These are phyloP conservation scores for Penicillium sp. DNA, from an alignment of 2,329 filamentous ascomycete species.

Conservation along the genomic window DNA sequence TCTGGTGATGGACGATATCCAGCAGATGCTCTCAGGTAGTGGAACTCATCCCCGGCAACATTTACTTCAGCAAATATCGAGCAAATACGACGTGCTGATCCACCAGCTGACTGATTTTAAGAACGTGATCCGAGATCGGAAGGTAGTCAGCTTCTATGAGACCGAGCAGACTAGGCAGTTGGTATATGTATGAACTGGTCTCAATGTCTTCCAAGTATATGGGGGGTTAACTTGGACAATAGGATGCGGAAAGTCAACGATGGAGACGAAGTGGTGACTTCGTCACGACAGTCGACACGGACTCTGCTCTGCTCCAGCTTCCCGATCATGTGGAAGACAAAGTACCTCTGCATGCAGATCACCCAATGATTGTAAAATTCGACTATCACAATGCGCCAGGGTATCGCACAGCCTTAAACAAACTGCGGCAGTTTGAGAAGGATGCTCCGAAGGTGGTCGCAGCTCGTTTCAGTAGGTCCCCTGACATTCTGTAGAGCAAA, in stretches of 20 bases:
- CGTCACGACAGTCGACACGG: not conserved
- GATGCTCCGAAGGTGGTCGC: not conserved
- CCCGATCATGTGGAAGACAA: slow-evolving; percentile 14
- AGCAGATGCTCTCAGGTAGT: slow-evolving; percentile 15
- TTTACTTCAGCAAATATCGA: slow-evolving; percentile 2
- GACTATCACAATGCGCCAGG: not conserved
- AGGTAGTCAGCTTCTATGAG: slow-evolving; percentile 29
- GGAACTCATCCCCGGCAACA: slow-evolving; percentile 6
- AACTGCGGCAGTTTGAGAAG: not conserved
- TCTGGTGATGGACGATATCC: slow-evolving; percentile 22
- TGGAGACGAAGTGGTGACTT: not conserved
- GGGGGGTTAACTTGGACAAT: too few species aligned
- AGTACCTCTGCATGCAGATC: slow-evolving; percentile 12
- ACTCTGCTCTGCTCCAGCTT: slow-evolving; percentile 14
- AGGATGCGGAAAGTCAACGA: not conserved
- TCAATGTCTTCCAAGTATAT: too few species aligned
- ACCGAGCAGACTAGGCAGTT: slow-evolving; percentile 22
- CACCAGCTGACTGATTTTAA: slow-evolving; percentile 24
- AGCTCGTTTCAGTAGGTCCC: too few species aligned
- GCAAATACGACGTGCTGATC: slow-evolving; percentile 18
- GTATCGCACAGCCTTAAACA: not conserved
- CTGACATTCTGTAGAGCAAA: too few species aligned
- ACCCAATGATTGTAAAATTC: slow-evolving; percentile 15
- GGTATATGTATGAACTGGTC: slow-evolving; percentile 15
- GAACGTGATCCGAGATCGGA: slow-evolving; percentile 25